A percentile compares a stretch with the other conserved stretches of the same genome.
Evolutionary conservation across 2,329 filamentous ascomycete genomes (phyloP).

Genomic region (Phyllosticta citrichinensis): DNA sequence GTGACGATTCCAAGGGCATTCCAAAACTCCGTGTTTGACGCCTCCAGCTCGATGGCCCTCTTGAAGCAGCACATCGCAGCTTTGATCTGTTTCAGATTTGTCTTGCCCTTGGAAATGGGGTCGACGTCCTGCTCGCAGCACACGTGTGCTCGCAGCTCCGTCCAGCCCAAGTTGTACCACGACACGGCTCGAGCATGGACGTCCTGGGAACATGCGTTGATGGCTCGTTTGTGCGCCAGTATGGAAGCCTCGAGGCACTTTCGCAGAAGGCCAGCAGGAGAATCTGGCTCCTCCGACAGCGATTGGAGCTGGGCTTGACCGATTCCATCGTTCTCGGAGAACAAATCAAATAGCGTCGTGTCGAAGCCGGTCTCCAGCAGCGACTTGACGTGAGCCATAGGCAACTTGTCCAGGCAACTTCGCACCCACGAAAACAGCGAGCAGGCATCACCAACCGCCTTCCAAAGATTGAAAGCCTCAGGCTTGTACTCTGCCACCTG

Average conservation of each 20-base stretch:
- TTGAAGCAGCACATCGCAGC: conserved; percentile 88
- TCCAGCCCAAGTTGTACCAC: conserved; percentile 95
- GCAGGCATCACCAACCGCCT: conserved; percentile 79
- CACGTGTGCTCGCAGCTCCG: conserved; percentile 71
- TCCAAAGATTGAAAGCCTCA: conserved; percentile 90
- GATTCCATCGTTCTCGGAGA: conserved; percentile 61
- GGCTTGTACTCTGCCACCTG: conserved; percentile 50
- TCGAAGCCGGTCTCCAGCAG: conserved; percentile 49
- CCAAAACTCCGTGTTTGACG: conserved; percentile 93
- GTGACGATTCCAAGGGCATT: conserved; percentile 90
- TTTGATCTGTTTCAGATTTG: conserved; percentile 53
- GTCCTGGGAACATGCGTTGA: conserved; percentile 63
- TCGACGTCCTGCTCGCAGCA: conserved; percentile 45
- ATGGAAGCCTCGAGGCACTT: conserved; percentile 62
- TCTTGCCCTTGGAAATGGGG: conserved; percentile 33
- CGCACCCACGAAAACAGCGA: conserved; percentile 74
- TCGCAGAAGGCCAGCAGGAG: conserved; percentile 29
- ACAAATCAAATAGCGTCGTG: conserved; percentile 47
- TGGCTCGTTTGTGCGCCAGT: conserved; percentile 77
- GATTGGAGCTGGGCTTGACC: conserved; percentile 29
- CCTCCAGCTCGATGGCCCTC: conserved; percentile 86
- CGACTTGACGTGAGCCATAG: conserved; percentile 44
- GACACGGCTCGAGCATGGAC: conserved; percentile 86
- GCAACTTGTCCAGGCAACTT: conserved; percentile 53
- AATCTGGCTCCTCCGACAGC: conserved; percentile 14